These are phyloP conservation scores for Betula pendula DNA, from an alignment of 306 rosid species.

Conservation along the genomic window DNA sequence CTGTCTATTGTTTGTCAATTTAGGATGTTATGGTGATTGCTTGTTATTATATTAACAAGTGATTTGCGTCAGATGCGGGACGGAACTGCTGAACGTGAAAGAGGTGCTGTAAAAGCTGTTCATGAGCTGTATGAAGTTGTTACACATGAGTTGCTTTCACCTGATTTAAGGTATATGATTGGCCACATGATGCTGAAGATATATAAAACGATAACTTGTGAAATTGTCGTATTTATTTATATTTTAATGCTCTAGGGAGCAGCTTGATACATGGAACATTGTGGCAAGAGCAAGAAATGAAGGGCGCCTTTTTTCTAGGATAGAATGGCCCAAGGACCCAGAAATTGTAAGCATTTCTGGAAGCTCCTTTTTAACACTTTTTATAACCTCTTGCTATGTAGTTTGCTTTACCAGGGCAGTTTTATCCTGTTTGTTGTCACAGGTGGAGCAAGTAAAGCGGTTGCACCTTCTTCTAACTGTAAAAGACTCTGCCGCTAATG, in stretches of 20 bases:
- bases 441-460: conserved; percentile 91
- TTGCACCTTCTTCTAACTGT: conserved; percentile 93
- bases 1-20: neutral
- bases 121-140: conserved; percentile 78
- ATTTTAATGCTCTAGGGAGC: conserved; percentile 63
- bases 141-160: conserved; percentile 70
- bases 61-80: conserved; percentile 59
- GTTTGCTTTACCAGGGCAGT: conserved; percentile 9
- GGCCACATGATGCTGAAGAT: conserved; percentile 15
- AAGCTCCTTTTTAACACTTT: neutral
- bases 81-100: conserved; percentile 69
- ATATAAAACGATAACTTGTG: neutral
- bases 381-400: neutral
- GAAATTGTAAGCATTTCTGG: conserved; percentile 64
- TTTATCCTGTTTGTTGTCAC: conserved; percentile 25
- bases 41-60: conserved; percentile 20
- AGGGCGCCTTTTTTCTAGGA: conserved; percentile 72
- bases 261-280: conserved; percentile 87
- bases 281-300: conserved; percentile 87
- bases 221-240: neutral
- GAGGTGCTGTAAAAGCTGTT: conserved; percentile 85
- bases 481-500: conserved; percentile 85
- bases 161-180: conserved; percentile 70
- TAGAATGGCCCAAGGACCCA: conserved; percentile 82
- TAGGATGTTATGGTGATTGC: neutral